Base-by-base conservation (phyloP, 2,329 filamentous ascomycete genomes). In the Phialophora macrospora region DNA sequence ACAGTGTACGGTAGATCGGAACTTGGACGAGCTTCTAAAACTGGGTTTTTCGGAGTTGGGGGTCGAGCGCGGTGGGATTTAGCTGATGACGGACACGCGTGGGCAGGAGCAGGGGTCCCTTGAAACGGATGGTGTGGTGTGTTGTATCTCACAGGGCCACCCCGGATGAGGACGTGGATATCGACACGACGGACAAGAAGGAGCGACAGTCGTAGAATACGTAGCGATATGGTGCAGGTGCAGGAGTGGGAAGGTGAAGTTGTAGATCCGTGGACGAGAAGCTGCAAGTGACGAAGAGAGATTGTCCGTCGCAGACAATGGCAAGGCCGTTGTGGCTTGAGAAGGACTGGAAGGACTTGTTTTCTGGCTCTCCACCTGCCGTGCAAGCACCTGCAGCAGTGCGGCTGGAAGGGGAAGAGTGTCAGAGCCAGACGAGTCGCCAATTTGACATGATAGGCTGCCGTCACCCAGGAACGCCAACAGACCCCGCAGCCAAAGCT, bases 181-280 rank as follows among this genome's bases (percentile, higher is more conserved):
- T 14, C 52, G 41, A 44, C 52, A 70, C 69, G 69, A 72, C 67
- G 70, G 63, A 64, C 17, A 64, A 58, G 63, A 72, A 71, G 60
- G 70, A 72, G 70, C 59, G 70, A 72, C 70, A 70, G 70, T 72
- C 69, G 70, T 67, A 52, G 32, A 38, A 52, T 41, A 4, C 3
- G 34, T 12, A n/a, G 28, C 11, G 22, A 8, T 46, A 34, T 38
- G 24, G 11, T n/a, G 11, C 54, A 41, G 22, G 58, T 34, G 46
- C 32, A 58, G 41, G 60, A 62, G 59, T 56, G 38, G 55, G 55
- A 49, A 62, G 38, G 41, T 63, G 52, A 26, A 57, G 60, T 56
- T 57, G 60, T 28, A 57, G 60, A 57, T 57, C 52, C 54, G 28
- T 58, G 59, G 59, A 55, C 38, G 26, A 55, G 51, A 55, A 55